Percentiles rank a stretch among this genome's conserved stretches.
These are phyloP conservation scores for Wallacemonas sp. DNA, from an alignment of 208 protist genomes.

Conservation along the genomic window DNA sequence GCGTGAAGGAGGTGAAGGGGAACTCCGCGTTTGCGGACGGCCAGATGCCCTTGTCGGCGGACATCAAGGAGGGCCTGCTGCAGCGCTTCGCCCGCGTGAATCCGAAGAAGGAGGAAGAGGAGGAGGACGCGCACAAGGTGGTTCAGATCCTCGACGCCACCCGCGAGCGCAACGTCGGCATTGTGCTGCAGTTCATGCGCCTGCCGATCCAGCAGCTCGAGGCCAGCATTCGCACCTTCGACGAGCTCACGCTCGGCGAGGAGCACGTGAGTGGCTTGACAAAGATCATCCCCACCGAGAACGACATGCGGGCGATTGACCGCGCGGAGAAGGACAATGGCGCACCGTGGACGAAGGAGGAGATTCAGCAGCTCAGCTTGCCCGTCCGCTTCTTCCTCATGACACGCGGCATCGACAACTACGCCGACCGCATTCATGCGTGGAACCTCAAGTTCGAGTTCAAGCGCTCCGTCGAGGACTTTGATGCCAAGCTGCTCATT, in stretches of 20 bases:
- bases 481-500: constrained; percentile 51
- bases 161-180: constrained; percentile 74
- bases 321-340: constrained; percentile 42
- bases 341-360: constrained; percentile 33
- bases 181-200: constrained; percentile 78
- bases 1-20: constrained; percentile 25
- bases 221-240: constrained; percentile 70
- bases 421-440: constrained; percentile 67
- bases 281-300: constrained; percentile 68
- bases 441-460: constrained; percentile 77
- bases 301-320: constrained; percentile 59
- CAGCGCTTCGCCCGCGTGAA: constrained; percentile 36
- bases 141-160: constrained; percentile 44
- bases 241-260: constrained; percentile 73
- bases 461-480: constrained; percentile 41
- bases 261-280: constrained; percentile 59
- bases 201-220: constrained; percentile 78
- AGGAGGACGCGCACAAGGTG: constrained; percentile 4
- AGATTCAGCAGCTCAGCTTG: constrained; percentile 49
- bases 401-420: constrained; percentile 67
- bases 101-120: constrained; percentile 26
- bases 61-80: constrained; percentile 25
- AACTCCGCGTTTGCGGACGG: constrained; percentile 37
- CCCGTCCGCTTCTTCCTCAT: constrained; percentile 80
- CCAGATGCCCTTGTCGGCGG: constrained; percentile 22